phyloP scores from a whole-genome alignment of 2,329 filamentous ascomycete genomes.

The Phaeophleospora eucalypticola region DNA sequence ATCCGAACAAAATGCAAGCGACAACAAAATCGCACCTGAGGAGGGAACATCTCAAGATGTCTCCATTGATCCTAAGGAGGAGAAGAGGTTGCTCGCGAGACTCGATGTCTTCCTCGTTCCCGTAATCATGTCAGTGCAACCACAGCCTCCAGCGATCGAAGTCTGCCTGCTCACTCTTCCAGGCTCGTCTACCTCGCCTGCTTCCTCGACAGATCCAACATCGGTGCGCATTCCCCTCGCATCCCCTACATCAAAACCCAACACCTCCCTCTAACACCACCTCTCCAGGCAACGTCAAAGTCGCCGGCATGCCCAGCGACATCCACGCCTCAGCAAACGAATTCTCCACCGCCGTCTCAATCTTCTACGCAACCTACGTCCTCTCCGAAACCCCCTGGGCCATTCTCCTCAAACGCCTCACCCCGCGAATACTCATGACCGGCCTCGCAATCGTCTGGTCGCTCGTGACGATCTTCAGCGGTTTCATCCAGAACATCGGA shows the following conservation, averaged over 20 bases:
- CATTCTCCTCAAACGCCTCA: slow-evolving; percentile 6
- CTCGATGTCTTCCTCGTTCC: slow-evolving; percentile 48
- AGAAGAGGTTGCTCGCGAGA: slow-evolving; percentile 46
- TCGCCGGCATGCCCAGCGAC: slow-evolving; percentile 44
- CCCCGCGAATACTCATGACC: slow-evolving; percentile 3
- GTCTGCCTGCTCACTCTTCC: too few relatives aligned
- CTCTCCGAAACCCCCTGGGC: slow-evolving; percentile 43
- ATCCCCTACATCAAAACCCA: slow-evolving; percentile 26
- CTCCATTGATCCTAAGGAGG: slow-evolving; percentile 43
- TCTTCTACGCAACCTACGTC: slow-evolving; percentile 46
- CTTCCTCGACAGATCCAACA: slow-evolving; percentile 52
- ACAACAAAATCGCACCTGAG: too few relatives aligned
- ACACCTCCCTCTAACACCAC: neutral
- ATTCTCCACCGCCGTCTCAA: slow-evolving; percentile 47
- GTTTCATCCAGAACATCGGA: slow-evolving; percentile 43
- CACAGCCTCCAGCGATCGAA: neutral
- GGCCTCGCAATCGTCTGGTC: slow-evolving; percentile 41
- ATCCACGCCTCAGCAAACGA: slow-evolving; percentile 40
- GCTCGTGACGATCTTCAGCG: slow-evolving; percentile 47
- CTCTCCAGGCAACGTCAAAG: slow-evolving; percentile 7
- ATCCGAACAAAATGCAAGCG: too few relatives aligned
- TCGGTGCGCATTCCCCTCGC: slow-evolving; percentile 17
- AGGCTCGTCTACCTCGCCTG: slow-evolving; percentile 53
- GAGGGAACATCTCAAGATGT: slow-evolving; percentile 4
- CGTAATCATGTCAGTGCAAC: slow-evolving; percentile 46